Evolutionary conservation across 345 rosid genomes (phyloP), one percentile per base, ranked within the genome.

Genomic region (Eucalyptus globulus): DNA sequence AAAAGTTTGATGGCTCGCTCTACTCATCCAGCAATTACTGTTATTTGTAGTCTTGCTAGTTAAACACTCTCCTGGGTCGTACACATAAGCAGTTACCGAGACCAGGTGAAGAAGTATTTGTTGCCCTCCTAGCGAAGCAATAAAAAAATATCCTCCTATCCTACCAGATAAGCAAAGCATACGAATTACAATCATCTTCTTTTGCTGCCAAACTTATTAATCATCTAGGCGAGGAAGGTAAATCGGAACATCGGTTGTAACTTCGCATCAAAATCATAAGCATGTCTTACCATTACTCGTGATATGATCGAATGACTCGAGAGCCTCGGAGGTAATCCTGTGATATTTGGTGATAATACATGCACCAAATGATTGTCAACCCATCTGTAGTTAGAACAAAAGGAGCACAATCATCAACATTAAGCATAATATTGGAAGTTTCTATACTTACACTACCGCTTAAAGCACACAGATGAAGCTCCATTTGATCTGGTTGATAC

Each of bases 341-440:
- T 92, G 60, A 92, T 93, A 87, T 93, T 92, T 60, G 94, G 95
- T 11, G 93, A 93, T 80, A 93, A 89, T 29, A 92, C 92, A 89
- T 93, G 93, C 86, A 92, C 94, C 89, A 93, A 88, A 88, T 93
- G 95, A 89, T 76, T 86, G 83, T 93, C 95, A 49, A 92, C 95
- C 95, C 93, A 93, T 89, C 95, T 90, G 76, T 72, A 60, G 72
- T 67, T 67, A 67, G 80, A 67, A 31, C 43, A 67, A 16, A 67
- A 2, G 31, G 40, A 67, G 40, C 80, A 67, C 80, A 67, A 67
- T 15, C 40, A 67, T 67, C 76, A 67, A 67, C 76, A n/a, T 1
- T 67, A 7, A 8, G 76, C 40, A 15, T n/a, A 16, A 67, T 31
- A 31, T 67, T 0, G 40, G 40, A 67, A 67, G 80, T 31, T 31